Evolutionary conservation across 176 grass and related monocot genomes (phyloP).

Genomic region (Luzula sylvatica): DNA sequence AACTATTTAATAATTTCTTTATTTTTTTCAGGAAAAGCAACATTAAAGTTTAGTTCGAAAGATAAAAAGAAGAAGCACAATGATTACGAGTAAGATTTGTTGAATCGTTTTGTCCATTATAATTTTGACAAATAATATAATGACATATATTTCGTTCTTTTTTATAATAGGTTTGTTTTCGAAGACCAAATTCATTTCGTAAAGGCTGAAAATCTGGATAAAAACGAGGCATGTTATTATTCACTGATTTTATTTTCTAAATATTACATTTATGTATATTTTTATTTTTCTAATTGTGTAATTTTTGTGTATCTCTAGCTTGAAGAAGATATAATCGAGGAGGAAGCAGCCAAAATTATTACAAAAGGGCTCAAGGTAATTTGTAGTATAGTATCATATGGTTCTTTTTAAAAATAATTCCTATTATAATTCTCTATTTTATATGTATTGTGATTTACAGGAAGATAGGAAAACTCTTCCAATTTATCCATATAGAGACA

Average conservation of each 20-base stretch:
- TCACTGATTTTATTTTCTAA: too few species aligned
- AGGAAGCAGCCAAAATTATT: slow-evolving; percentile 54
- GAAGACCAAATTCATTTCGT: slow-evolving; percentile 88
- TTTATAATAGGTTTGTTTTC: slow-evolving; percentile 60
- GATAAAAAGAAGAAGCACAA: slow-evolving; percentile 48
- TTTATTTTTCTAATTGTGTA: too few species aligned
- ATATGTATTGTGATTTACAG: slow-evolving; percentile 18
- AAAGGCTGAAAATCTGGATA: slow-evolving; percentile 77
- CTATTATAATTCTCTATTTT: too few species aligned
- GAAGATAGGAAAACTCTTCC: slow-evolving; percentile 90
- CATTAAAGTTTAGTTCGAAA: slow-evolving; percentile 70
- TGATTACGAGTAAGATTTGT: slow-evolving; percentile 52
- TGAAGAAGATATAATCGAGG: slow-evolving; percentile 45
- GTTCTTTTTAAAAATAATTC: too few species aligned
- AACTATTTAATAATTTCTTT: slow-evolving; percentile 7
- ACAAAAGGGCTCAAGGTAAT: slow-evolving; percentile 63
- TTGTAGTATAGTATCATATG: neutral
- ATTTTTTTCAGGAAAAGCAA: slow-evolving; percentile 64
- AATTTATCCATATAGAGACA: slow-evolving; percentile 71
- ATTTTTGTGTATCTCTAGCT: slow-evolving; percentile 12
- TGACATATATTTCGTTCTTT: neutral
- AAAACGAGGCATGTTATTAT: slow-evolving; percentile 1
- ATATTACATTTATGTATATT: too few species aligned
- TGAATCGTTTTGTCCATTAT: too few species aligned
- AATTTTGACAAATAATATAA: too few species aligned